Evolutionary conservation across 768 basidiomycete genomes (phyloP), one percentile per base, ranked within the genome.

Genomic region (Collybia mongolica): DNA sequence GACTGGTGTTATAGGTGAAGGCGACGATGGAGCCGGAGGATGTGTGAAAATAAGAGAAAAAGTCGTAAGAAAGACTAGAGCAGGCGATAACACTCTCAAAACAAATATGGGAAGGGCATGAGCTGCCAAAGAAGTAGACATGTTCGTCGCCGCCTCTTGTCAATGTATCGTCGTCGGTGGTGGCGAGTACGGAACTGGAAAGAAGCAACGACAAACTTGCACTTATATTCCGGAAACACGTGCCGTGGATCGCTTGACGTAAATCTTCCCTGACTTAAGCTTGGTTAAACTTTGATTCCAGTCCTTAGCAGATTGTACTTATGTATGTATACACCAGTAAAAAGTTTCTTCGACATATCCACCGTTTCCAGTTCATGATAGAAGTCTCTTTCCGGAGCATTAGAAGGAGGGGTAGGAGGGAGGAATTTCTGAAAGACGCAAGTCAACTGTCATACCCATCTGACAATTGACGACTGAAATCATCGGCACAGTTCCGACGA

Each of bases 1-100:
- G 65, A 93, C 89, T 46, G 85, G 70, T 35, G 83, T 89, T 62
- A 93, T 91, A 56, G 82, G 82, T 38, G 84, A 86, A 28, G 77
- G 70, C 18, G 72, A 80, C 17, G 71, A 67, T 6, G 77, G 79
- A 6, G 70, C 61, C 6, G 71, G 63, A 39, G 79, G 74, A 55
- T 73, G 77, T 38, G 74, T 66, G 44, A 75, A 70, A 52, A 87
- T 54, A 38, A 90, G 73, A 51, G 87, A 84, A 48, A 88, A 60
- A 22, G 83, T 72, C 18, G 83, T 65, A 46, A 90, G 68, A 48
- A 86, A 66, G 29, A 90, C 79, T 52, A 88, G 62, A 49, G 80
- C 71, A 37, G 90, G 90, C 36, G 88, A 88, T 29, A 86, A 65
- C 53, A 88, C 68, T 55, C 88, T 80, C 44, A 88, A 66, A 51